These are phyloP conservation scores for Darksidea phi DNA, from an alignment of 495 filamentous ascomycete species.

Conservation along the genomic window DNA sequence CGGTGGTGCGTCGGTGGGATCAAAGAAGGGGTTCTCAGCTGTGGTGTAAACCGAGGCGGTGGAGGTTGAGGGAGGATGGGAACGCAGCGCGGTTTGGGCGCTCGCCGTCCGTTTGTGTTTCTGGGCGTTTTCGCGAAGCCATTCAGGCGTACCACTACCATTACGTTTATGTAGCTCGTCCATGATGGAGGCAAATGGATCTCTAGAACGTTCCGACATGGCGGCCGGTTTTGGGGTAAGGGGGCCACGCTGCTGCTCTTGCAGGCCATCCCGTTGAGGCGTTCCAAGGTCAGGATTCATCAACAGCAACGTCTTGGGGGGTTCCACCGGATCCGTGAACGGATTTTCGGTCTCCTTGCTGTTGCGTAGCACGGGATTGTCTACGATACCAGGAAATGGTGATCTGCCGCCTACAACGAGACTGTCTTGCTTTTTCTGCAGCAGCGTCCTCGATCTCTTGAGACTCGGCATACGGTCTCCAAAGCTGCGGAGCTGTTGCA, in stretches of 20 bases:
- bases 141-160: slow-evolving; percentile 34
- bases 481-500: slow-evolving; percentile 29
- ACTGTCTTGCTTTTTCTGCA: slow-evolving; percentile 19
- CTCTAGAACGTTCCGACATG: slow-evolving; percentile 15
- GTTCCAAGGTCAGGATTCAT: slow-evolving; percentile 23
- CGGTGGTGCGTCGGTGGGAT: slow-evolving; percentile 23
- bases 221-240: slow-evolving; percentile 19
- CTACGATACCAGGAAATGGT: slow-evolving; percentile 26
- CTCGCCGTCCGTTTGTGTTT: slow-evolving; percentile 29
- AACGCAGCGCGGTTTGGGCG: slow-evolving; percentile 25
- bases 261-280: slow-evolving; percentile 18
- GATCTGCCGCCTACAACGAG: slow-evolving; percentile 13
- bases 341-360: slow-evolving; percentile 28
- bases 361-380: slow-evolving; percentile 20
- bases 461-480: slow-evolving; percentile 31
- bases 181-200: slow-evolving; percentile 28
- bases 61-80: slow-evolving; percentile 32
- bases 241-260: slow-evolving; percentile 31
- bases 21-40: slow-evolving; percentile 26
- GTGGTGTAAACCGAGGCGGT: slow-evolving; percentile 22
- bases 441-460: slow-evolving; percentile 26
- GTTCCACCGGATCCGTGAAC: slow-evolving; percentile 30
- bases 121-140: slow-evolving; percentile 20
- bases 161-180: slow-evolving; percentile 27
- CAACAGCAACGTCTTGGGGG: slow-evolving; percentile 12